phyloP scores from a whole-genome alignment of 2,329 filamentous ascomycete species.

The Xylariales sp. region DNA sequence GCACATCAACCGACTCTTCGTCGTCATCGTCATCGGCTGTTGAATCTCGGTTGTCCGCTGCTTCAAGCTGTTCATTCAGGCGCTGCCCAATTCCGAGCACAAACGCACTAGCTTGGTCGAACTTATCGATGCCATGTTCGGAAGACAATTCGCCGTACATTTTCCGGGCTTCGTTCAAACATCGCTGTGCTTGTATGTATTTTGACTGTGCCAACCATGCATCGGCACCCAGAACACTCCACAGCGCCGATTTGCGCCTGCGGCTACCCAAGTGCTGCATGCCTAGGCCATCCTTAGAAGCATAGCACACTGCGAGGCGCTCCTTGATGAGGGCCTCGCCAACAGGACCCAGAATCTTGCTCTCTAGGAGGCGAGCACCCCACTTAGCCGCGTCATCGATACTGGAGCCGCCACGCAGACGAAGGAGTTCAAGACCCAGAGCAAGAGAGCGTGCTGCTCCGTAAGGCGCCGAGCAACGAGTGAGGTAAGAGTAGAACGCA shows the following conservation, averaged over 20 bases:
- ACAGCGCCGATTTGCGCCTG: slow-evolving; percentile 81
- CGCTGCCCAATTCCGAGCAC: slow-evolving; percentile 46
- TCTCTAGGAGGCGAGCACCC: slow-evolving; percentile 76
- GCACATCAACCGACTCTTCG: slow-evolving; percentile 20
- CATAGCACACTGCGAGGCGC: slow-evolving; percentile 79
- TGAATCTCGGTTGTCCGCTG: slow-evolving; percentile 17
- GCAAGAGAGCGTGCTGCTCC: slow-evolving; percentile 75
- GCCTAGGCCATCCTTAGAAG: slow-evolving; percentile 64
- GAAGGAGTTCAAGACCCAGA: slow-evolving; percentile 76
- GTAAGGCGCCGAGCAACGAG: slow-evolving; percentile 74
- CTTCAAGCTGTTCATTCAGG: slow-evolving; percentile 42
- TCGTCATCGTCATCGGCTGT: slow-evolving; percentile 6
- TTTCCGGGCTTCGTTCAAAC: slow-evolving; percentile 64
- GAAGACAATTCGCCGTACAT: slow-evolving; percentile 48
- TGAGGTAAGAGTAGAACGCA: slow-evolving; percentile 87
- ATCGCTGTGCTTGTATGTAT: slow-evolving; percentile 71
- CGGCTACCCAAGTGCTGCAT: slow-evolving; percentile 66
- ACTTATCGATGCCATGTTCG: slow-evolving; percentile 48
- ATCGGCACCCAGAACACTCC: slow-evolving; percentile 79
- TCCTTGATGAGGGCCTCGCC: slow-evolving; percentile 84
- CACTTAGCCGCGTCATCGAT: slow-evolving; percentile 85
- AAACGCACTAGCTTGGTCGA: slow-evolving; percentile 45
- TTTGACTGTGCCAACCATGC: slow-evolving; percentile 77
- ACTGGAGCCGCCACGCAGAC: slow-evolving; percentile 72
- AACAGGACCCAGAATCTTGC: slow-evolving; percentile 66